Base-by-base conservation (phyloP, 345 rosid species). In the Heritiera fomes region DNA sequence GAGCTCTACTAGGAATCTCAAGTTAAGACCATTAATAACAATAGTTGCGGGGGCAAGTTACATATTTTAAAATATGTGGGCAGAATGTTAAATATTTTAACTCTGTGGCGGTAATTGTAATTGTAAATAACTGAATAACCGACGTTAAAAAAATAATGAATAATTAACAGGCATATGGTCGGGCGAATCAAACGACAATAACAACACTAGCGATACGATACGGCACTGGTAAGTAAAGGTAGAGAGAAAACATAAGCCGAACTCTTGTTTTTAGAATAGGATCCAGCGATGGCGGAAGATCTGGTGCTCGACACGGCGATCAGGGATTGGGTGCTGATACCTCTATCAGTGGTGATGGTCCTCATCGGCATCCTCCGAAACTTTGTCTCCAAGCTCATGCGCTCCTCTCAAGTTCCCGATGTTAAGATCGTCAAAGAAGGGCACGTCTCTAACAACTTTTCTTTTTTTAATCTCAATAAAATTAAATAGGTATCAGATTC, bases 301-400 rank as follows among this genome's bases (percentile, higher is more conserved):
- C 87, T 95, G 75, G 99, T 95, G 59, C 89, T 94, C 2, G 99
- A 95, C 79, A 93, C 97, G 61, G 99, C 99, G 78, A 95, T 95
- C 63, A 91, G 97, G 85, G 95, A 94, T 13, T 95, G 98, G 97
- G 98, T 95, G 41, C 81, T 95, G 79, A 96, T 96, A 34, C 99
- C 97, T 30, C 85, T 96, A 10, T 93, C 99, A 0, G 90, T 92
- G 47, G 99, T 94, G 71, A 96, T 92, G 97, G 98, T 92, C 32
- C 95, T 94, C 69, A 94, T 94, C 18, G 99, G 98, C 20, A 82
- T 96, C 69, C 98, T 97, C 53, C 92, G 98, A 43, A 86, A 97
- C 90, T 97, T 94, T 77, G 91, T 85, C 77, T 85, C 91, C 75
- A 97, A 94, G 89, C 92, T 94, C 78, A 89, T 91, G 95, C 98